phyloP scores from a whole-genome alignment of 2,329 filamentous ascomycete genomes.

The Coniochaeta ligniaria region DNA sequence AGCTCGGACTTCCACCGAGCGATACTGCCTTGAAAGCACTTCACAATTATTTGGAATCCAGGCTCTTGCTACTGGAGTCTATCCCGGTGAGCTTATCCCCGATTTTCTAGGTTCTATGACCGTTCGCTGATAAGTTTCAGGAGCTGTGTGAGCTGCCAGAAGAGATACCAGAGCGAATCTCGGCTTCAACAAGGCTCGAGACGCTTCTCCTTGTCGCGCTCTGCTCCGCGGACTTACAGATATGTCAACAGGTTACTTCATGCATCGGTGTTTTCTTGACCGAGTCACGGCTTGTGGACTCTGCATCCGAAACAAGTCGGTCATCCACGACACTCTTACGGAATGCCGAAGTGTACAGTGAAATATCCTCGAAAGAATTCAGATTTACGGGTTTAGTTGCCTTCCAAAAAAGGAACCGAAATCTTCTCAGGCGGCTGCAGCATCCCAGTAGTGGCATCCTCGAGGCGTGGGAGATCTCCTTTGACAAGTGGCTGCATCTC shows the following conservation, averaged over 20 bases:
- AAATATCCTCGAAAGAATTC: conserved; percentile 57
- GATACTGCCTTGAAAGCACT: conserved; percentile 38
- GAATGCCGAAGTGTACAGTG: conserved; percentile 53
- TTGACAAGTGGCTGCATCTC: conserved; percentile 57
- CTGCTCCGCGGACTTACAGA: conserved; percentile 59
- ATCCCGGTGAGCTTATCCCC: conserved; percentile 33
- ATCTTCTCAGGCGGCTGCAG: conserved; percentile 51
- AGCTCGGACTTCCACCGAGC: conserved; percentile 33
- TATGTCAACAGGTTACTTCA: conserved; percentile 56
- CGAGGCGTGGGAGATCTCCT: conserved; percentile 59
- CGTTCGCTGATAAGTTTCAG: conserved; percentile 22
- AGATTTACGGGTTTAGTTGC: conserved; percentile 62
- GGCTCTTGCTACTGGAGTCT: conserved; percentile 43
- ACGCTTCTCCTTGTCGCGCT: conserved; percentile 56
- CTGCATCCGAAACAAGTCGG: conserved; percentile 41
- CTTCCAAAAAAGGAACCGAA: conserved; percentile 59
- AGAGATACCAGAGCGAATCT: conserved; percentile 47
- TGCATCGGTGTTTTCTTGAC: conserved; percentile 57
- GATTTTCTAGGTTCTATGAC: background rate
- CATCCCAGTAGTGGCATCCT: conserved; percentile 60
- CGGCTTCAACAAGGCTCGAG: conserved; percentile 49
- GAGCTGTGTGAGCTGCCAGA: conserved; percentile 46
- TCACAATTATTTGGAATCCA: conserved; percentile 48
- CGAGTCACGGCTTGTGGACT: conserved; percentile 49
- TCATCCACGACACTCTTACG: conserved; percentile 45